phyloP scores from a whole-genome alignment of 2,329 filamentous ascomycete species.

The Didymella pomorum region DNA sequence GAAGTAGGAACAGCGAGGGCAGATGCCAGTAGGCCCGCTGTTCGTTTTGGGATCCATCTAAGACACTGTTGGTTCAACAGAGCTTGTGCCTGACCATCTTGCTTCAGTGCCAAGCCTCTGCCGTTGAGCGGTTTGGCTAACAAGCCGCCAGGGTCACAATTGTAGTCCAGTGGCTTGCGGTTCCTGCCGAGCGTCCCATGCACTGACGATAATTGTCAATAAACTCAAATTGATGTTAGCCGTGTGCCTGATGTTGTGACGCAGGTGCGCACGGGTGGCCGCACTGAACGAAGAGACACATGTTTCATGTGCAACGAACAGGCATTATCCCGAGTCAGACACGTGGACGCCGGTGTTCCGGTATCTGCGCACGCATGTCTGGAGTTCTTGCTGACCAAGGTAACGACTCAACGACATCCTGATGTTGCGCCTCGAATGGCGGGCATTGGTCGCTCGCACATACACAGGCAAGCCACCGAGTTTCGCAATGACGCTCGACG shows the following conservation, averaged over 20 bases:
- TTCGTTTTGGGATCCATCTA: neutral
- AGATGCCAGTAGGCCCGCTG: neutral
- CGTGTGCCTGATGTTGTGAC: constrained; percentile 4
- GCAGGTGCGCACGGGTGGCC: constrained; percentile 17
- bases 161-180: constrained; percentile 10
- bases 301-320: constrained; percentile 17
- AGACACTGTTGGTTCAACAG: neutral
- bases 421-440: neutral
- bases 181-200: constrained; percentile 11
- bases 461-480: constrained; percentile 12
- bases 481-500: constrained; percentile 24
- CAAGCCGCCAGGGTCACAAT: neutral
- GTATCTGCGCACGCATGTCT: constrained; percentile 9
- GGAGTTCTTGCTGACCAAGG: constrained; percentile 2
- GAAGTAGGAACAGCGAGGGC: neutral
- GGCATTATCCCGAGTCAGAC: constrained; percentile 21
- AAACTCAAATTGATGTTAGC: constrained; percentile 10
- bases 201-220: constrained; percentile 16
- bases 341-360: constrained; percentile 18
- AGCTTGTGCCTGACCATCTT: neutral
- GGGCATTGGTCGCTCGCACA: constrained; percentile 4
- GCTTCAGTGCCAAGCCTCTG: neutral
- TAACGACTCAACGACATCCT: neutral
- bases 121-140: neutral
- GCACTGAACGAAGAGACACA: constrained; percentile 8